phyloP scores from a whole-genome alignment of 2,329 filamentous ascomycete species.

The Sclerotinia borealis region DNA sequence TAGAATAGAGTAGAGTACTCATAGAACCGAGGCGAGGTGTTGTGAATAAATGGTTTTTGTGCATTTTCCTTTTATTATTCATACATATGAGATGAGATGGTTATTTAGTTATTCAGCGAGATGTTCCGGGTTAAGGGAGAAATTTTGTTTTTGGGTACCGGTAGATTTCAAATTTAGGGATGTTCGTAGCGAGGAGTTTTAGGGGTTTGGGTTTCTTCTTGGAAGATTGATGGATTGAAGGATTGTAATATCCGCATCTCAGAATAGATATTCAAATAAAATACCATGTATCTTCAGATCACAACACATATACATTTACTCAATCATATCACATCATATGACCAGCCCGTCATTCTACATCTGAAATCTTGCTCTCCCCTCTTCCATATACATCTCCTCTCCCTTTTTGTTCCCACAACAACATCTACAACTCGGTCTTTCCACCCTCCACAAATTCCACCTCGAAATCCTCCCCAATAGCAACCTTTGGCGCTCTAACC shows the following conservation, averaged over 20 bases:
- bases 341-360: background rate
- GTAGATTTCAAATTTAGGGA: background rate
- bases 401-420: too few relatives aligned
- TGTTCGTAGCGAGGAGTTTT: background rate
- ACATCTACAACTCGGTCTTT: background rate
- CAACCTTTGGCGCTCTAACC: slow-evolving; percentile 55
- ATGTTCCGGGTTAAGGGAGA: background rate
- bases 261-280: background rate
- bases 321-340: background rate
- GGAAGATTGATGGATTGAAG: background rate
- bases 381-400: too few relatives aligned
- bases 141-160: background rate
- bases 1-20: too few relatives aligned
- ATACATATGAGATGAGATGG: background rate
- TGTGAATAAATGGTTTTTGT: background rate
- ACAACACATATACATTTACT: background rate
- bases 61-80: too few relatives aligned
- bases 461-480: slow-evolving; percentile 58
- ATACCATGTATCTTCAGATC: background rate
- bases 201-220: background rate
- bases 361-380: background rate
- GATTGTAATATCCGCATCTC: background rate
- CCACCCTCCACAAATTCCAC: slow-evolving; percentile 26
- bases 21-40: background rate
- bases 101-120: background rate